A percentile compares a stretch with the other conserved stretches of the same genome.
Evolutionary conservation across 2,329 filamentous ascomycete genomes (phyloP).

Genomic region (Coccinonectria pachysandricola): DNA sequence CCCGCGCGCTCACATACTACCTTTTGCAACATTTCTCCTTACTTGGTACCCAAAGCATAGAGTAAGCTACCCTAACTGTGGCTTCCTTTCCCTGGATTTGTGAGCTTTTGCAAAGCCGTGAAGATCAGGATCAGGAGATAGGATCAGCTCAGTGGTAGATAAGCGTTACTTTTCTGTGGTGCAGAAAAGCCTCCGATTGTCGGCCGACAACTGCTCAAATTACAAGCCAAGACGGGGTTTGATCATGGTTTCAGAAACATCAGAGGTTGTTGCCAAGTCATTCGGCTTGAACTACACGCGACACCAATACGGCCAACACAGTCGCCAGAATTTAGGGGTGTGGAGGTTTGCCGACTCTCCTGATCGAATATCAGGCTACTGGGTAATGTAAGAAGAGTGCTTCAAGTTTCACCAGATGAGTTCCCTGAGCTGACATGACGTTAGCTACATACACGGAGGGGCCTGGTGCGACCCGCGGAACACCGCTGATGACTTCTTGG

Average conservation of each 20-base stretch:
- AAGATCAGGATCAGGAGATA: too few species aligned
- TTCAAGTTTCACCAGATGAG: conserved; percentile 1
- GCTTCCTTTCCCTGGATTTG: too few species aligned
- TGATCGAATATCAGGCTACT: conserved; percentile 16
- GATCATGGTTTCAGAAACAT: conserved; percentile 12
- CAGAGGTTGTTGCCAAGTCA: conserved; percentile 10
- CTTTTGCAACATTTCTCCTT: too few species aligned
- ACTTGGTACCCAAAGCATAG: too few species aligned
- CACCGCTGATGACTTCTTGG: conserved; percentile 33
- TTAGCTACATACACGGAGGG: conserved; percentile 49
- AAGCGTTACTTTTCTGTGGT: too few species aligned
- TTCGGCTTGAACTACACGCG: conserved; percentile 22
- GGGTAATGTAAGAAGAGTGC: conserved; percentile 25
- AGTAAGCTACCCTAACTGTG: too few species aligned
- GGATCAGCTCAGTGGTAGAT: too few species aligned
- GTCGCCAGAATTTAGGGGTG: conserved; percentile 35
- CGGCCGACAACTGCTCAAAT: too few species aligned
- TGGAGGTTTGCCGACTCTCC: conserved; percentile 26
- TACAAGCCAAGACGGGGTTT: too few species aligned
- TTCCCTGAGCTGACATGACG: conserved; percentile 5
- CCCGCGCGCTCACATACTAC: too few species aligned
- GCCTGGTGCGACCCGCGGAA: conserved; percentile 51
- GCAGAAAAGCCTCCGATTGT: too few species aligned
- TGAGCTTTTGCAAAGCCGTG: too few species aligned
- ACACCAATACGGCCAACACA: conserved; percentile 28